These are phyloP conservation scores for Pelargonium fulgidum DNA, from an alignment of 441 rosid genomes.

Conservation along the genomic window DNA sequence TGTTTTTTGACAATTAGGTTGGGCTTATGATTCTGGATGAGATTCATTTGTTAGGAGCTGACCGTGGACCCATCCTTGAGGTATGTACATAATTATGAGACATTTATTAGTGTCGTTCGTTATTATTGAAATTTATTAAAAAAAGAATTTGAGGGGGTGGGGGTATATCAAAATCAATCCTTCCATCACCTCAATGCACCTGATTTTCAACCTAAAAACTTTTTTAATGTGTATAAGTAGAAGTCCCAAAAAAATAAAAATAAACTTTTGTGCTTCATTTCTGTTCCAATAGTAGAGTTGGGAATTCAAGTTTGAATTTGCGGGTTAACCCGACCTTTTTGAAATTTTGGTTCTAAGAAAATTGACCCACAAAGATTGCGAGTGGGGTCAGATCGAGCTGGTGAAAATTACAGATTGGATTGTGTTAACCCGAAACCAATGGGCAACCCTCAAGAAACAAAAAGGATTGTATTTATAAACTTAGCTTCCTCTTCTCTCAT, in stretches of 20 bases:
- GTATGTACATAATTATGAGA: conserved; percentile 35
- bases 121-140: background rate
- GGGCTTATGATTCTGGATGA: conserved; percentile 97
- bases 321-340: too few species aligned
- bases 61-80: conserved; percentile 99
- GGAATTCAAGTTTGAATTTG: too few species aligned
- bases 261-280: background rate
- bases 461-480: too few species aligned
- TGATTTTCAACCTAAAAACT: background rate
- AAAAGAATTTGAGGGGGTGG: background rate
- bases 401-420: too few species aligned
- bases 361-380: too few species aligned
- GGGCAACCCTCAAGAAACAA: too few species aligned
- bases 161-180: background rate
- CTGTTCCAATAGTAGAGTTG: too few species aligned
- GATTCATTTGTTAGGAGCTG: conserved; percentile 98
- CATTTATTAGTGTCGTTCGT: background rate
- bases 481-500: too few species aligned
- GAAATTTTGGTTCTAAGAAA: too few species aligned
- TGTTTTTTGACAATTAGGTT: conserved; percentile 52
- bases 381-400: too few species aligned
- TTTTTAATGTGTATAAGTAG: background rate
- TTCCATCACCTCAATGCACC: background rate
- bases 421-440: too few species aligned
- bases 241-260: background rate